These are phyloP conservation scores for Tulasnella calospora DNA, from an alignment of 768 basidiomycete species.

Conservation along the genomic window DNA sequence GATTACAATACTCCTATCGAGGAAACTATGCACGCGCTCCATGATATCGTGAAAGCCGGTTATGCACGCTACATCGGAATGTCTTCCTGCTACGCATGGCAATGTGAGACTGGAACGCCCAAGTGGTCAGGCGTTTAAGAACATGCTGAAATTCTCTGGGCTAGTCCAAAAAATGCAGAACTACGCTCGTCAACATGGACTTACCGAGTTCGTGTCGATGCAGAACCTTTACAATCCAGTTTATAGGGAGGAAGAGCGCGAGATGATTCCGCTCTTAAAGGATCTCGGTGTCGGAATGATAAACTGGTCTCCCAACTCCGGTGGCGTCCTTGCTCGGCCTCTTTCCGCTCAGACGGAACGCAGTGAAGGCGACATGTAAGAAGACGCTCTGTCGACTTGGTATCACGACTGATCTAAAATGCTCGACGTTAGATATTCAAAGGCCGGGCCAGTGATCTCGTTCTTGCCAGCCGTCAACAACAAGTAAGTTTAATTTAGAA, in stretches of 20 bases:
- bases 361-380: constrained; percentile 12
- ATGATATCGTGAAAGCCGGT: constrained; percentile 56
- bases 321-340: constrained; percentile 31
- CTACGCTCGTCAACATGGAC: constrained; percentile 26
- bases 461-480: background rate
- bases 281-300: constrained; percentile 32
- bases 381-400: background rate
- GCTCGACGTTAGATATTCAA: too few relatives aligned
- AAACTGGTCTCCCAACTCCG: constrained; percentile 33
- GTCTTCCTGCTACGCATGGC: constrained; percentile 23
- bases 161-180: constrained; percentile 14
- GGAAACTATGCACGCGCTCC: constrained; percentile 62
- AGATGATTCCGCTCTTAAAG: constrained; percentile 17
- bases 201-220: constrained; percentile 15
- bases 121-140: background rate
- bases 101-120: constrained; percentile 6
- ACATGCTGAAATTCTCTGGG: background rate
- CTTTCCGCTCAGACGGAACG: background rate
- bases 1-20: constrained; percentile 51
- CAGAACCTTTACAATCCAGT: constrained; percentile 16
- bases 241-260: constrained; percentile 20
- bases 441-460: too few relatives aligned
- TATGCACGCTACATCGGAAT: constrained; percentile 43
- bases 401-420: background rate
- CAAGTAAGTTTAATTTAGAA: background rate